Evolutionary conservation across 805 yeast species (phyloP).

Genomic region (Pichia exigua): DNA sequence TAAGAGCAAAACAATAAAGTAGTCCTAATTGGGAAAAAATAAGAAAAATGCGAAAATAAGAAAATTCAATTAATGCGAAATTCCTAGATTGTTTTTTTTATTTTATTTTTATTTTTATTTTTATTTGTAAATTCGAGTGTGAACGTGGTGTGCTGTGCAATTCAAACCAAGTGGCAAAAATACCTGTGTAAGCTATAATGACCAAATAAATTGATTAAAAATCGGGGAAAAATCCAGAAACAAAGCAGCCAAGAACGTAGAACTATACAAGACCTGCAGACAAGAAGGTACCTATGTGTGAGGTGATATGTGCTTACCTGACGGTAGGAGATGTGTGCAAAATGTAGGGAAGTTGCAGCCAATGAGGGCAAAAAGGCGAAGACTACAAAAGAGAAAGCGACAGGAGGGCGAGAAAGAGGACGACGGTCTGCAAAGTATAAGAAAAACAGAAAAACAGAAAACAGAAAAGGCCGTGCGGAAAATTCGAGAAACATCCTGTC

Average conservation of each 20-base stretch:
- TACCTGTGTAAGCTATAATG: background rate
- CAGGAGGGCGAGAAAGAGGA: background rate
- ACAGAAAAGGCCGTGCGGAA: background rate
- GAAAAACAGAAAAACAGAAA: background rate
- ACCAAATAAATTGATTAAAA: background rate
- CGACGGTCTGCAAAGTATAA: background rate
- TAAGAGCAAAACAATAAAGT: conserved; percentile 32
- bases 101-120: background rate
- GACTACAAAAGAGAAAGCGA: background rate
- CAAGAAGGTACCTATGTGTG: background rate
- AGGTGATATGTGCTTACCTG: background rate
- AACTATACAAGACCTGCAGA: background rate
- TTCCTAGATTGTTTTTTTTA: background rate
- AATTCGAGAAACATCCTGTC: background rate
- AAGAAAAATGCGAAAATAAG: background rate
- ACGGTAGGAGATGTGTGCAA: background rate
- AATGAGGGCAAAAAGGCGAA: background rate
- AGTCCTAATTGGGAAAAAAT: conserved; percentile 21
- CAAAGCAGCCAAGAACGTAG: background rate
- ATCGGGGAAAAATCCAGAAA: background rate
- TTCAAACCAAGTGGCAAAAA: background rate
- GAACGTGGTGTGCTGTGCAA: background rate
- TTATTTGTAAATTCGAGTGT: background rate
- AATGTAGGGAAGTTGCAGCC: background rate
- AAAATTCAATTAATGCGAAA: background rate